These are phyloP conservation scores for Debaryomycetaceae sp. DNA, from an alignment of 1,139 yeast genomes.

Conservation along the genomic window DNA sequence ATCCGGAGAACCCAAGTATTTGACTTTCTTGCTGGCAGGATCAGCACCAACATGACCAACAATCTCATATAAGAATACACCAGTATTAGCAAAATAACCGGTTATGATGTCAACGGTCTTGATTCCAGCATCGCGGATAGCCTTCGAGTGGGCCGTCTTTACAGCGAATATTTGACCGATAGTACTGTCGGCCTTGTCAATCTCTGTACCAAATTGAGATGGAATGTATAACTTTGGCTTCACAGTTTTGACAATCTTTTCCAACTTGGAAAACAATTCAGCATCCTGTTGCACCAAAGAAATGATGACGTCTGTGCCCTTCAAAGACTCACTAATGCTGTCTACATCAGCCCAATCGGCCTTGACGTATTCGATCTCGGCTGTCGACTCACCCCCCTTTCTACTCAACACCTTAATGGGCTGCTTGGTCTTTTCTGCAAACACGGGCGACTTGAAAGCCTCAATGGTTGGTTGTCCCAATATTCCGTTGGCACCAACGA, in stretches of 20 bases:
- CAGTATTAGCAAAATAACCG: constrained; percentile 43
- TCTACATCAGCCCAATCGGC: constrained; percentile 25
- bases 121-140: constrained; percentile 43
- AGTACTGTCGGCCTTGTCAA: constrained; percentile 16
- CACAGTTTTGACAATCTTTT: constrained; percentile 33
- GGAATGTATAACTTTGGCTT: constrained; percentile 57
- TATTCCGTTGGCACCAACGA: constrained; percentile 52
- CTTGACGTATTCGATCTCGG: constrained; percentile 37
- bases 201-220: constrained; percentile 57
- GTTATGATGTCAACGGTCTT: constrained; percentile 50
- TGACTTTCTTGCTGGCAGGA: constrained; percentile 28
- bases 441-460: constrained; percentile 42
- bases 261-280: constrained; percentile 19
- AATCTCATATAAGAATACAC: constrained; percentile 30
- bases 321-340: constrained; percentile 18
- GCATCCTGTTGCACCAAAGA: constrained; percentile 36
- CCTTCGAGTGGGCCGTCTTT: constrained; percentile 39
- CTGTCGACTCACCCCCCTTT: constrained; percentile 35
- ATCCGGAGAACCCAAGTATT: constrained; percentile 42
- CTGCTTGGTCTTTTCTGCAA: constrained; percentile 37
- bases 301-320: constrained; percentile 50
- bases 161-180: constrained; percentile 1
- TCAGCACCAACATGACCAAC: constrained; percentile 40
- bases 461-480: constrained; percentile 47
- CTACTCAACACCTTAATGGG: constrained; percentile 55